Percentiles rank a stretch among this genome's conserved stretches.
Evolutionary conservation across 306 rosid species (phyloP).

Genomic region (Hippophae rhamnoides): DNA sequence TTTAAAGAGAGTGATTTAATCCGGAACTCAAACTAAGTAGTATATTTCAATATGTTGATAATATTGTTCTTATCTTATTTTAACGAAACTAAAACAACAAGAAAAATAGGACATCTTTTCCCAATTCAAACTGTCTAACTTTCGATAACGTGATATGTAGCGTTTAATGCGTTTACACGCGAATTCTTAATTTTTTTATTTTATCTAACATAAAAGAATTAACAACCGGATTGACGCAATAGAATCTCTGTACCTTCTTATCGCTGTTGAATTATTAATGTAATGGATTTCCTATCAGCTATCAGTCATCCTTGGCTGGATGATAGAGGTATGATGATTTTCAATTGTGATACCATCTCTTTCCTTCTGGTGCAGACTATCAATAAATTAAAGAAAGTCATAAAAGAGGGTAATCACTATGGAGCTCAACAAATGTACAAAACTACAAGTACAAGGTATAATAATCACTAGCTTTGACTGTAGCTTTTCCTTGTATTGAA

Average conservation of each 20-base stretch:
- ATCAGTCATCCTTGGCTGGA: background rate
- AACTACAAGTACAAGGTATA: constrained; percentile 75
- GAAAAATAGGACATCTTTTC: no score
- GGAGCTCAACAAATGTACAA: constrained; percentile 99
- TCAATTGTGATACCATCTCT: constrained; percentile 1
- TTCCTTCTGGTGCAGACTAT: constrained; percentile 51
- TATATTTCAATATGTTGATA: no score
- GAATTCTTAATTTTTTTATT: no score
- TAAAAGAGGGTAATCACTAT: constrained; percentile 63
- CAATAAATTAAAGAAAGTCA: constrained; percentile 67
- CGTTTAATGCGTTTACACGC: no score
- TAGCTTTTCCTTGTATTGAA: background rate
- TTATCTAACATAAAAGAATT: no score
- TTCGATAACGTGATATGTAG: no score
- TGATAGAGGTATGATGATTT: background rate
- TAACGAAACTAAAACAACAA: no score
- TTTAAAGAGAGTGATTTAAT: no score
- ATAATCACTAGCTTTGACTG: background rate
- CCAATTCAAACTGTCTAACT: no score
- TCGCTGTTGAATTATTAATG: background rate
- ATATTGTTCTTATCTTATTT: no score
- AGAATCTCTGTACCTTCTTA: background rate
- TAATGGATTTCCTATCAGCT: background rate
- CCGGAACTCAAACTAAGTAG: no score
- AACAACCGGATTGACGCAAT: no score